Percentiles rank a stretch among this genome's conserved stretches.
These are phyloP conservation scores for Piloderma croceum DNA, from an alignment of 768 basidiomycete genomes.

Conservation along the genomic window DNA sequence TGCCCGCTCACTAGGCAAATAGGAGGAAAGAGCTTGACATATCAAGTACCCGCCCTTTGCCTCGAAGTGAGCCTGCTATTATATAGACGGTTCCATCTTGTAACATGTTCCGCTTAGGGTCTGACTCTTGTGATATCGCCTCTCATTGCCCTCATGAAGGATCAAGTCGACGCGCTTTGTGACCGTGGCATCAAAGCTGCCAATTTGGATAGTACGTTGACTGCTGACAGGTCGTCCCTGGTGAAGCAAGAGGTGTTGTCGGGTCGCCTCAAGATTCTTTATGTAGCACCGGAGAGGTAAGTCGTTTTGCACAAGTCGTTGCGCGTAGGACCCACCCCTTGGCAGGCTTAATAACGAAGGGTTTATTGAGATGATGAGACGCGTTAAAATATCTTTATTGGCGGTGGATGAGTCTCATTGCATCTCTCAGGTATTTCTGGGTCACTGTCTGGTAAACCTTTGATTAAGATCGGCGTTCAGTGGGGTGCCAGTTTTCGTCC, in stretches of 20 bases:
- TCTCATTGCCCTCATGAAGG: conserved; percentile 32
- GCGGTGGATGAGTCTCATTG: conserved; percentile 49
- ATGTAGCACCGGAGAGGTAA: conserved; percentile 42
- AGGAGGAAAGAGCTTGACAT: conserved; percentile 36
- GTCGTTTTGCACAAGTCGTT: no score
- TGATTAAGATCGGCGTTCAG: conserved; percentile 11
- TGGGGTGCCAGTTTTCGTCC: conserved; percentile 43
- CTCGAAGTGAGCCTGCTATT: conserved; percentile 23
- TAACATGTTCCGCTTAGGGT: conserved; percentile 7
- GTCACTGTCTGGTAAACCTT: background rate
- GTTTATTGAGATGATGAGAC: conserved; percentile 38
- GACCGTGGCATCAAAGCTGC: conserved; percentile 32
- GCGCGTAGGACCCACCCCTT: background rate
- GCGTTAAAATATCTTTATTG: conserved; percentile 38
- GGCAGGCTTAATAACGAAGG: conserved; percentile 40
- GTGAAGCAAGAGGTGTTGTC: conserved; percentile 33
- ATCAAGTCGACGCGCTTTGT: conserved; percentile 34
- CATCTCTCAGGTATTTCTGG: conserved; percentile 32
- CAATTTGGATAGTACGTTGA: conserved; percentile 35
- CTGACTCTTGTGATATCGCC: conserved; percentile 35
- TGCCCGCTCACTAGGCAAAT: no score
- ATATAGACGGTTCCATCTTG: background rate
- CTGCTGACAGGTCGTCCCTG: conserved; percentile 22
- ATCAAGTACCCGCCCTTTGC: conserved; percentile 37
- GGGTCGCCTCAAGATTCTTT: conserved; percentile 41